Conservation (phyloP, 805 yeast species). For the Candida pini region DNA sequence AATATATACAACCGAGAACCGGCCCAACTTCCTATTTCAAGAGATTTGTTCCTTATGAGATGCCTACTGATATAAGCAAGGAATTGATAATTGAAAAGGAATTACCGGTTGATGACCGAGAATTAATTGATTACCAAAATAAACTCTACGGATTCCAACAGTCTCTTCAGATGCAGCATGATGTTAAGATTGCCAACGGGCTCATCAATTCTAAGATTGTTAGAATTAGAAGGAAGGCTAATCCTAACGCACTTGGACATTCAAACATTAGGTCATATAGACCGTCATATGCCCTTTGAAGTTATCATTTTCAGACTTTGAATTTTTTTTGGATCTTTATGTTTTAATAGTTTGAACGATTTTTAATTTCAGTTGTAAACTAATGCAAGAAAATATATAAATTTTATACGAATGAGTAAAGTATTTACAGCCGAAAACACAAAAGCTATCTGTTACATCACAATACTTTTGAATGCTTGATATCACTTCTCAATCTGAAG, state of each 20-base stretch:
- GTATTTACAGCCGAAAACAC: background rate
- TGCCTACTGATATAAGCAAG: constrained; percentile 14
- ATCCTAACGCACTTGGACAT: constrained; percentile 42
- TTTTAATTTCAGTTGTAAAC: no score
- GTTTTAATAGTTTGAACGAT: background rate
- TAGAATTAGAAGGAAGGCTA: constrained; percentile 39
- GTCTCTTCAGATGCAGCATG: constrained; percentile 21
- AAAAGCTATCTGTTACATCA: constrained; percentile 12
- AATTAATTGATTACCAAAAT: constrained; percentile 30
- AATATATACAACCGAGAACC: constrained; percentile 7
- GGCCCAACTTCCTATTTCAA: no score
- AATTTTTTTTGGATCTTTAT: background rate
- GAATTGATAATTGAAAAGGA: constrained; percentile 28
- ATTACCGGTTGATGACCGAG: constrained; percentile 30
- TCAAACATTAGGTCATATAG: constrained; percentile 38
- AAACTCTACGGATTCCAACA: constrained; percentile 20
- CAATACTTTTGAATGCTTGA: constrained; percentile 55
- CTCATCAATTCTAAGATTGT: constrained; percentile 32
- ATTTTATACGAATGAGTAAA: no score
- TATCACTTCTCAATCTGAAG: constrained; percentile 53
- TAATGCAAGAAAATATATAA: background rate
- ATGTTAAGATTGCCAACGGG: constrained; percentile 24
- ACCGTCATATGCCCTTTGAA: constrained; percentile 35
- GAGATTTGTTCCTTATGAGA: constrained; percentile 14
- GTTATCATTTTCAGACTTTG: background rate